Evolutionary conservation across 768 basidiomycete species (phyloP).

Genomic region (Termitomyces bulborhizus): DNA sequence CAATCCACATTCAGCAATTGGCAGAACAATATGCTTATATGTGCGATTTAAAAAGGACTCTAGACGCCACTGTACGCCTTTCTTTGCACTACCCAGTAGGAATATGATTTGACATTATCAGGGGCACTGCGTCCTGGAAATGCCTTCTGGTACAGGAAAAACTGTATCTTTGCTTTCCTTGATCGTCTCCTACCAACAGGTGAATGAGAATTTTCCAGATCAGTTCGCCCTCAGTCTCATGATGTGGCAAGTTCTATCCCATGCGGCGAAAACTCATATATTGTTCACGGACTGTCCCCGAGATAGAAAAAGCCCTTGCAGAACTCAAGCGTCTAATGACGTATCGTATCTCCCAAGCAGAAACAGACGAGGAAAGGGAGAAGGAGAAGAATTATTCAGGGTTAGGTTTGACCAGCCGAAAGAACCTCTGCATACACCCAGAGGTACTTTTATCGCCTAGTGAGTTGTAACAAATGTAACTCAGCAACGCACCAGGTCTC

Average conservation of each 20-base stretch:
- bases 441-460: slow-evolving; percentile 47
- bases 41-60: slow-evolving; percentile 95
- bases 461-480: not conserved
- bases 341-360: slow-evolving; percentile 71
- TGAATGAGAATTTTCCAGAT: slow-evolving; percentile 18
- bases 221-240: not conserved
- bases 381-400: slow-evolving; percentile 85
- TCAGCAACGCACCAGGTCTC: slow-evolving; percentile 56
- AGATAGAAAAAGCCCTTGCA: slow-evolving; percentile 96
- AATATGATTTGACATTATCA: slow-evolving; percentile 21
- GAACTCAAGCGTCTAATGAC: slow-evolving; percentile 92
- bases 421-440: slow-evolving; percentile 95
- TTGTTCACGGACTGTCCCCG: slow-evolving; percentile 98
- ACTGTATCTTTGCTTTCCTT: slow-evolving; percentile 93
- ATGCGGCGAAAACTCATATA: slow-evolving; percentile 93
- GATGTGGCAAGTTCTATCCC: slow-evolving; percentile 72
- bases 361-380: slow-evolving; percentile 64
- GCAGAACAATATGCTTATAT: slow-evolving; percentile 98
- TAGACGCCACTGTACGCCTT: slow-evolving; percentile 77
- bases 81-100: not conserved
- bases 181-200: slow-evolving; percentile 98
- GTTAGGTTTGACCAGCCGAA: slow-evolving; percentile 89
- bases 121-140: slow-evolving; percentile 99
- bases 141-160: slow-evolving; percentile 99
- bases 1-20: not conserved